Evolutionary conservation across 108 stramenopile genomes (phyloP), one percentile per base, ranked within the genome.

Genomic region (Nannochloropsis oceanica): DNA sequence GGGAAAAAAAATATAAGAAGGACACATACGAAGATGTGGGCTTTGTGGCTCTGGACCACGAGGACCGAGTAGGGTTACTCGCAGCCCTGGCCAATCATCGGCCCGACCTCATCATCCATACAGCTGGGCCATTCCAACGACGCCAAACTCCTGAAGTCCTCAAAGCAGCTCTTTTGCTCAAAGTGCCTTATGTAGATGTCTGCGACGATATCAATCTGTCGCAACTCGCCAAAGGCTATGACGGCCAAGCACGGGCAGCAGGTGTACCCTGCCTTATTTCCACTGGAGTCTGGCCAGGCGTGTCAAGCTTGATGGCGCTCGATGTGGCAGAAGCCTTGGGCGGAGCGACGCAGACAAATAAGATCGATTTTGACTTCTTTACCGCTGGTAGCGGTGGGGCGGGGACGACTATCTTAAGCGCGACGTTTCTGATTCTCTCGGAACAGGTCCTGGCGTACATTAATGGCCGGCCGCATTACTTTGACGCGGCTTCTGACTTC

Each of bases 221-320:
- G 18, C 42, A 73, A 43, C 83, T 87, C 80, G 87, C 87, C 26
- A 87, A 87, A n/a, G 84, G 43, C 44, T 80, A 84, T 13, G 73
- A 42, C 25, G 80, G 18, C 20, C 44, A 43, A 43, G 87, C 87
- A 44, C 43, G 84, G 83, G 80, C 79, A 43, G 84, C 84, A 25
- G 81, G 84, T 43, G 84, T 88, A 26, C 42, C 87, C 80, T 84
- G 84, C 22, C 84, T 84, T 8, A 88, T 88, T 44, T 88, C 87
- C 25, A 84, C 87, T 42, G 87, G 87, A 0, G 84, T 88, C 26
- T 88, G 87, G 87, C 87, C 87, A 12, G 87, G 87, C n/a, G 43
- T 88, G 20, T 84, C 84, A 8, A 81, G 82, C 22, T 81, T 88
- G 18, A 88, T 88, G 87, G 87, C 87, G 5, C 44, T 88, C 14